These are phyloP conservation scores for Penicillium sp. DNA, from an alignment of 2,329 filamentous ascomycete genomes.

Conservation along the genomic window DNA sequence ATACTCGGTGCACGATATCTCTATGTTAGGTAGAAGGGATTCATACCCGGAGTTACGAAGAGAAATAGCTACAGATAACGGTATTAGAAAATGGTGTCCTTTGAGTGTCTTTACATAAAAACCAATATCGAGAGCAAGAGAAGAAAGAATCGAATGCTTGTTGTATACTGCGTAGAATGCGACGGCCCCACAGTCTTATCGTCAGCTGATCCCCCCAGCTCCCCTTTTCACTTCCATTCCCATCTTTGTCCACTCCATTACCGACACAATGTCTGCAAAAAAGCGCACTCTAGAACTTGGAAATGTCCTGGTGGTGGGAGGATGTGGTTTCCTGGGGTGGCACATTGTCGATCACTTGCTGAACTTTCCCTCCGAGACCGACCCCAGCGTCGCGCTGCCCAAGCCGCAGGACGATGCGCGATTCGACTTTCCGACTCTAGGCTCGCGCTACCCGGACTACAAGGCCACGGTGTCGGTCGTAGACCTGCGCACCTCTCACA, in stretches of 20 bases:
- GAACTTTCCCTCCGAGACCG: slow-evolving; percentile 50
- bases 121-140: not conserved
- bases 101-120: not conserved
- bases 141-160: not conserved
- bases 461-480: slow-evolving; percentile 60
- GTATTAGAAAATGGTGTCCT: not conserved
- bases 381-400: slow-evolving; percentile 36
- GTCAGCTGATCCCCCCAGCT: slow-evolving; percentile 15
- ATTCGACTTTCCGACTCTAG: slow-evolving; percentile 36
- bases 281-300: slow-evolving; percentile 50
- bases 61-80: not conserved
- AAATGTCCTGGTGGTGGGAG: slow-evolving; percentile 71
- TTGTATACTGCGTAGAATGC: too few relatives aligned
- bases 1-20: not conserved
- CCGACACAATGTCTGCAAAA: slow-evolving; percentile 27
- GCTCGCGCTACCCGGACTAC: slow-evolving; percentile 40
- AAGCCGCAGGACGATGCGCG: slow-evolving; percentile 33
- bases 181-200: slow-evolving; percentile 9
- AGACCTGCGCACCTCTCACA: slow-evolving; percentile 65
- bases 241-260: not conserved
- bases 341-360: slow-evolving; percentile 72
- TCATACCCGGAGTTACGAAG: not conserved
- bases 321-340: slow-evolving; percentile 78
- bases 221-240: slow-evolving; percentile 15
- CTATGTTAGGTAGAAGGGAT: not conserved